Base-by-base conservation (phyloP, 352 stramenopile species). In the Phytophthora megakarya region DNA sequence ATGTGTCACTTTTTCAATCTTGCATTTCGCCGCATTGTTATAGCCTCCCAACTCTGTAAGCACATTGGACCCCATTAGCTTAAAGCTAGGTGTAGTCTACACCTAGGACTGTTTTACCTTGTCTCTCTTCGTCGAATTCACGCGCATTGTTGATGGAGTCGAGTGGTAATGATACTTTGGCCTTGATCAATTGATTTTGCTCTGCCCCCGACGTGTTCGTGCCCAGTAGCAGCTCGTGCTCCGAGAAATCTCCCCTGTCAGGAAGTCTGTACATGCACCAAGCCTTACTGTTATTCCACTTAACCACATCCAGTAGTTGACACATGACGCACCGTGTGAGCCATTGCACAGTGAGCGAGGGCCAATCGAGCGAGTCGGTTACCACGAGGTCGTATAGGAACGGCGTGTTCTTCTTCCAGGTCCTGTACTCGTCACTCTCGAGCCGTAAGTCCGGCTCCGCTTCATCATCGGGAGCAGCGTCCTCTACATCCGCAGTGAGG, bases 371-470 rank as follows among this genome's bases (percentile, higher is more conserved):
- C 37, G 97, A 96, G 76, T 99, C 94, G 9, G 97, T 99, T 82
- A 99, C 96, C 53, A 99, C 97, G 25, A 99, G 80, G 73, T 99
- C 97, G 62, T 97, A 97, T n/a, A 99, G 81, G 73, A 98, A 98
- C 37, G 97, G 97, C 21, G 97, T 98, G 84, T 99, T 99, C 81
- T 99, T 99, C 85, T 99, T 99, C 98, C 98, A 99, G 60, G 99
- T 97, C 72, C 99, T 98, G 87, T 99, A 99, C 82, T 99, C 97
- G 52, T 98, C 93, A 65, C 97, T 89, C 57, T 99, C 97, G 48
- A 98, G 81, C 30, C 92, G 89, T 72, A 54, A 46, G 44, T 98
- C 90, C 68, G 97, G 79, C 64, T 81, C 70, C 15, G 70, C 80
- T 19, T 78, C 66, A 25, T 84, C 65, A 11, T 59, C 43, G 22